Evolutionary conservation across 495 filamentous ascomycete species (phyloP).

Genomic region (Talaromyces ruber): DNA sequence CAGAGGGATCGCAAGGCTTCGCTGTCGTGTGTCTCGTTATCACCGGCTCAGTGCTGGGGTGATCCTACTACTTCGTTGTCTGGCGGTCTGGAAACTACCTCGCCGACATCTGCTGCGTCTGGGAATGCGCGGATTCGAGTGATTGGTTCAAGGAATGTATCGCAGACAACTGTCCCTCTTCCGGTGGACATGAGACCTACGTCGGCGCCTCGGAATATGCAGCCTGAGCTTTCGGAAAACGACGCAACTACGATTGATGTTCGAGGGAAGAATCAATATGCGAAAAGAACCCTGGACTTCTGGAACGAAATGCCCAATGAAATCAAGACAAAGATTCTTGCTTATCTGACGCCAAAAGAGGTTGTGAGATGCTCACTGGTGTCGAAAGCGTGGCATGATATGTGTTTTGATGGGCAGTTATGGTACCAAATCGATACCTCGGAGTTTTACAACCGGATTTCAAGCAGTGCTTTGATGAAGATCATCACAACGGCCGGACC

Average conservation of each 20-base stretch:
- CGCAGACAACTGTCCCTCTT: slow-evolving; percentile 43
- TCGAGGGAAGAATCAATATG: slow-evolving; percentile 10
- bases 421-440: slow-evolving; percentile 81
- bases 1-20: slow-evolving; percentile 63
- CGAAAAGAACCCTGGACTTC: slow-evolving; percentile 53
- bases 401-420: slow-evolving; percentile 93
- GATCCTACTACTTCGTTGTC: slow-evolving; percentile 51
- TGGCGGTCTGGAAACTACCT: slow-evolving; percentile 42
- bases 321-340: slow-evolving; percentile 69
- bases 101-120: slow-evolving; percentile 22
- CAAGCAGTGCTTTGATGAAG: slow-evolving; percentile 71
- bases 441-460: slow-evolving; percentile 79
- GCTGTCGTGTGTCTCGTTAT: slow-evolving; percentile 79
- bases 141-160: slow-evolving; percentile 26
- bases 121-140: slow-evolving; percentile 42
- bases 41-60: slow-evolving; percentile 43
- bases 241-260: slow-evolving; percentile 18
- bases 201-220: slow-evolving; percentile 23
- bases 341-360: slow-evolving; percentile 69
- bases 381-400: slow-evolving; percentile 70
- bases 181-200: slow-evolving; percentile 53
- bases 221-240: slow-evolving; percentile 23
- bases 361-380: slow-evolving; percentile 74
- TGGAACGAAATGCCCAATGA: slow-evolving; percentile 79
- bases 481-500: slow-evolving; percentile 80